These are phyloP conservation scores for Phoenix dactylifera DNA, from an alignment of 176 grass and related monocot genomes.

Conservation along the genomic window DNA sequence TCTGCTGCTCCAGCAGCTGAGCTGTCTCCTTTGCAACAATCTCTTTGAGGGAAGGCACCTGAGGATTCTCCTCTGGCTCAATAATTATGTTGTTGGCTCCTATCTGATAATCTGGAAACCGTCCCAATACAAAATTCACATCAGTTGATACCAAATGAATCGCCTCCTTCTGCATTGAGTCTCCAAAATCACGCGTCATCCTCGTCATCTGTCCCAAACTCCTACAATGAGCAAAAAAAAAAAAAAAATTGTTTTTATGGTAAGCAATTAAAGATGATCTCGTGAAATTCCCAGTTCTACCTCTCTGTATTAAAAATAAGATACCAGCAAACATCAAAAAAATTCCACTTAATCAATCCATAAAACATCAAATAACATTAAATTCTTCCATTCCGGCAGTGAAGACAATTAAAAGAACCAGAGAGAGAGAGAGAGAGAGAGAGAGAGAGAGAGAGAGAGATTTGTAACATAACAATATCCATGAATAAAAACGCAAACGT, in stretches of 20 bases:
- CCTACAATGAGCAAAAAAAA: neutral
- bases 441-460: too few species aligned
- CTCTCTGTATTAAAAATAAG: too few species aligned
- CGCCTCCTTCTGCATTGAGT: constrained; percentile 58
- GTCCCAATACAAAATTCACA: constrained; percentile 71
- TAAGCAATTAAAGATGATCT: too few species aligned
- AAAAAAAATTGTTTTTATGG: too few species aligned
- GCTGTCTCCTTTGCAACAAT: constrained; percentile 88
- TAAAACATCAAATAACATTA: too few species aligned
- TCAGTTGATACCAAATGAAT: constrained; percentile 62
- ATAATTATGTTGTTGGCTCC: constrained; percentile 74
- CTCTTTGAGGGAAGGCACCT: constrained; percentile 61
- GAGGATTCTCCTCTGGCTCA: constrained; percentile 59
- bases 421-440: too few species aligned
- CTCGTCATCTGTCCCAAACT: constrained; percentile 44
- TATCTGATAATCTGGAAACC: constrained; percentile 78
- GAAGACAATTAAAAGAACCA: neutral
- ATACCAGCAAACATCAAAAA: too few species aligned
- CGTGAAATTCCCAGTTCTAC: neutral
- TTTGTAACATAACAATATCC: too few species aligned
- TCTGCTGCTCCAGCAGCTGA: constrained; percentile 69
- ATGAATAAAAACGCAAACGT: too few species aligned
- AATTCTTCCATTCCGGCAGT: neutral
- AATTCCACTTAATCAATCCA: too few species aligned
- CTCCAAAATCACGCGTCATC: constrained; percentile 57